Conservation (phyloP, 805 yeast species). For the Teunomyces aglyptinius region DNA sequence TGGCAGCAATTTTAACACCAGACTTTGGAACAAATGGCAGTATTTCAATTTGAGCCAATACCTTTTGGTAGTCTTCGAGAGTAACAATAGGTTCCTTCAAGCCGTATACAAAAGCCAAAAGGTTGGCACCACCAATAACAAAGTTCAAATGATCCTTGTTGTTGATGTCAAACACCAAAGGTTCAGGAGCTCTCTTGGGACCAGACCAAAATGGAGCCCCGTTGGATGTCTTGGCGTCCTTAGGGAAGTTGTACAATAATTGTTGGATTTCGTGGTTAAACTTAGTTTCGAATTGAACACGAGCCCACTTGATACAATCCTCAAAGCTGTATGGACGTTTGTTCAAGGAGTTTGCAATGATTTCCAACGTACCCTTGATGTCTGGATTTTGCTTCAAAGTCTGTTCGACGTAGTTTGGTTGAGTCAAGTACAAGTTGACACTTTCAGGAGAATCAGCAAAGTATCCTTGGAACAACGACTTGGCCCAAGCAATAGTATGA, state of each 20-base stretch:
- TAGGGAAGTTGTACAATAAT: slow-evolving; percentile 90
- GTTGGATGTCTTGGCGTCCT: slow-evolving; percentile 82
- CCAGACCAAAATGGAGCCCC: slow-evolving; percentile 98
- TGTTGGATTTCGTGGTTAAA: slow-evolving; percentile 85
- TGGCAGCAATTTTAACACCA: slow-evolving; percentile 77
- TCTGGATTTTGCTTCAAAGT: slow-evolving; percentile 91
- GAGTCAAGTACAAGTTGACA: slow-evolving; percentile 85
- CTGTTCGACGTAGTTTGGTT: slow-evolving; percentile 89
- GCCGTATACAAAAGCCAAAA: slow-evolving; percentile 89
- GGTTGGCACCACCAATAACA: slow-evolving; percentile 83
- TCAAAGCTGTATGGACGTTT: slow-evolving; percentile 87
- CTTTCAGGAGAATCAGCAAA: slow-evolving; percentile 91
- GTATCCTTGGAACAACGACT: slow-evolving; percentile 87
- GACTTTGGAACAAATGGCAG: slow-evolving; percentile 70
- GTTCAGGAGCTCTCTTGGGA: slow-evolving; percentile 92
- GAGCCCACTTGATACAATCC: slow-evolving; percentile 95
- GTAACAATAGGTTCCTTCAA: slow-evolving; percentile 68
- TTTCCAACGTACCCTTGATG: slow-evolving; percentile 79
- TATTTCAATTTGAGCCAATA: slow-evolving; percentile 45
- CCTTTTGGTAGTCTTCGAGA: slow-evolving; percentile 51
- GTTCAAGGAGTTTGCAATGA: slow-evolving; percentile 71
- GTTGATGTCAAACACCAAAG: slow-evolving; percentile 73
- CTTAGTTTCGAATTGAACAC: slow-evolving; percentile 81
- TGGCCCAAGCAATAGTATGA: slow-evolving; percentile 99
- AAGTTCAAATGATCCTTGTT: slow-evolving; percentile 80